These are phyloP conservation scores for Ilex aquifolium DNA, from an alignment of 257 asterid genomes.

Conservation along the genomic window DNA sequence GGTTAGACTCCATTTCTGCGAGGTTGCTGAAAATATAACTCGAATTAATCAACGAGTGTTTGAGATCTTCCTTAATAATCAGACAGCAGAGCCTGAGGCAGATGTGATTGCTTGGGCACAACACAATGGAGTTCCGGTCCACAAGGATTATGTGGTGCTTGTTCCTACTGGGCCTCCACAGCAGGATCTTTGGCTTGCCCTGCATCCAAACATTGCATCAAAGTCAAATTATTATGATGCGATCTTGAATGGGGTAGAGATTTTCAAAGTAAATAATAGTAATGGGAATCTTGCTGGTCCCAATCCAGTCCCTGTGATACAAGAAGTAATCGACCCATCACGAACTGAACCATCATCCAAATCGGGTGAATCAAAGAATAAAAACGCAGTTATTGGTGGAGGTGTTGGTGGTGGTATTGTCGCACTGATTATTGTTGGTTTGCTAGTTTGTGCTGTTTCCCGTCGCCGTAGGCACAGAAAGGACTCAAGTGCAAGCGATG, in stretches of 20 bases:
- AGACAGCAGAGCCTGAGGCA: slow-evolving; percentile 33
- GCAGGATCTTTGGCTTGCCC: slow-evolving; percentile 64
- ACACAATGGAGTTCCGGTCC: slow-evolving; percentile 44
- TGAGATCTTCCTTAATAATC: slow-evolving; percentile 34
- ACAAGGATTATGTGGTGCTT: slow-evolving; percentile 55
- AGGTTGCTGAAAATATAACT: slow-evolving; percentile 25
- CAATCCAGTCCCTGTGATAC: slow-evolving; percentile 56
- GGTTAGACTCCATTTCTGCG: slow-evolving; percentile 60
- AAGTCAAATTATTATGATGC: slow-evolving; percentile 55
- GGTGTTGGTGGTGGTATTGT: slow-evolving; percentile 77
- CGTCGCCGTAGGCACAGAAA: slow-evolving; percentile 36
- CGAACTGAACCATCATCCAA: slow-evolving; percentile 12
- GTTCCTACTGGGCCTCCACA: slow-evolving; percentile 52
- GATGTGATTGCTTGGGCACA: slow-evolving; percentile 45
- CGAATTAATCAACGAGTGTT: slow-evolving; percentile 39
- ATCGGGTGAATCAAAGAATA: slow-evolving; percentile 30
- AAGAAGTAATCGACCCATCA: slow-evolving; percentile 18
- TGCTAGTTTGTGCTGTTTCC: slow-evolving; percentile 36
- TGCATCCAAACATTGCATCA: slow-evolving; percentile 40
- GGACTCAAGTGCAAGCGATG: slow-evolving; percentile 57
- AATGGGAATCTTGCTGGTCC: slow-evolving; percentile 73
- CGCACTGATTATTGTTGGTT: slow-evolving; percentile 46
- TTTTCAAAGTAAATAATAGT: slow-evolving; percentile 56
- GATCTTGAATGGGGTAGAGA: slow-evolving; percentile 77
- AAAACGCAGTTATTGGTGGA: slow-evolving; percentile 53